Base-by-base conservation (phyloP, 2,329 filamentous ascomycete genomes). In the Colletotrichum plurivorum region DNA sequence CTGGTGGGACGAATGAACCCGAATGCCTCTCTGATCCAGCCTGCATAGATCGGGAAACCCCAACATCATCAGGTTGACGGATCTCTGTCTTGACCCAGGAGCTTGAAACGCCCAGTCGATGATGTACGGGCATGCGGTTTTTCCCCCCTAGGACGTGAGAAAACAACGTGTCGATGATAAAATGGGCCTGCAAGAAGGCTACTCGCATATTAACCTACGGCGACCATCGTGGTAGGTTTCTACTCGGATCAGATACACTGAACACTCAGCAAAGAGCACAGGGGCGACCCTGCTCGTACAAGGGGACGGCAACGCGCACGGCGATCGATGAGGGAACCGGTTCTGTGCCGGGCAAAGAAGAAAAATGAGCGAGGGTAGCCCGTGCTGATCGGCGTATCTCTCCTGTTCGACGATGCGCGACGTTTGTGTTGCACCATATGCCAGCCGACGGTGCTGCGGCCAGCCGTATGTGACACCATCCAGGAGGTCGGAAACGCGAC, bases 391-490 rank as follows among this genome's bases (percentile, higher is more conserved):
- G 25, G 20, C 46, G 54, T 27, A 41, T 39, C 52, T 48, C 59
- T 69, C 43, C 57, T 63, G 63, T 66, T 73, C 71, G 73, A 75
- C 71, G 56, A 59, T 73, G 71, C 65, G 61, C 67, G 63, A 71
- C 67, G 73, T 74, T 73, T 75, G 72, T 69, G 77, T 79, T 72
- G 74, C 72, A 78, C 77, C 63, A 52, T 55, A 45, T 60, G 66
- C 62, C 43, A 55, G 39, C 45, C 43, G 39, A 75, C 59, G 66
- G 60, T 67, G 70, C 73, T 63, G 72, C 70, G 56, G 60, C 69
- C 52, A 68, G n/a, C 53, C 56, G 22, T 63, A 31, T 45, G 67
- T 68, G 56, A 66, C 46, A 60, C 66, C 66, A 45, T 69, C 65
- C 64, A 71, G 45, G 22, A 52, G 55, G 65, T 51, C 65, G 67